phyloP scores from a whole-genome alignment of 345 rosid genomes.

The Pugionium cornutum region DNA sequence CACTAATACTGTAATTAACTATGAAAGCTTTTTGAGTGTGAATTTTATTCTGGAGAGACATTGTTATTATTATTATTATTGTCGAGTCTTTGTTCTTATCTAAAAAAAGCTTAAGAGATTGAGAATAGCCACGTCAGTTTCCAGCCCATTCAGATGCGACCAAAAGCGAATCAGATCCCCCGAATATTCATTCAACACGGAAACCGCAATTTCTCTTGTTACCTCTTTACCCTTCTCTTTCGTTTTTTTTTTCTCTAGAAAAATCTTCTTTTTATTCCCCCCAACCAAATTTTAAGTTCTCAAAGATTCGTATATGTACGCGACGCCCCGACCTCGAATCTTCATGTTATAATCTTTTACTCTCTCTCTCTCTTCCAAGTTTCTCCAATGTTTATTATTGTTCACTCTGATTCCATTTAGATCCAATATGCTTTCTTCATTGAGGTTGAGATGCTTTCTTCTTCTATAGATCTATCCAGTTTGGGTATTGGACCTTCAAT shows the following conservation, averaged over 20 bases:
- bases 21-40: not conserved
- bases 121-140: constrained; percentile 35
- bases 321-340: constrained; percentile 44
- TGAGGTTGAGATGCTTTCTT: not conserved
- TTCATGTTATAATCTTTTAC: constrained; percentile 1
- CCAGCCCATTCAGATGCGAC: constrained; percentile 33
- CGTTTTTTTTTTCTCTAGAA: not conserved
- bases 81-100: constrained; percentile 40
- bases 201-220: not conserved
- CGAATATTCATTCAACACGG: constrained; percentile 36
- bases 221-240: constrained; percentile 20
- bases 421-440: constrained; percentile 55
- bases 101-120: not conserved
- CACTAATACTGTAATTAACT: too few species aligned
- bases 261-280: not conserved
- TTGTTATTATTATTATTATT: not conserved
- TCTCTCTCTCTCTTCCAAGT: not conserved
- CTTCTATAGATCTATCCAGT: constrained; percentile 22
- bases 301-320: constrained; percentile 41
- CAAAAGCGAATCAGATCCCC: constrained; percentile 37
- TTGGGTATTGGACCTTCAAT: not conserved
- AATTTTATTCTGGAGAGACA: constrained; percentile 1
- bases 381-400: constrained; percentile 52
- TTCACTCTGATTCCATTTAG: constrained; percentile 57
- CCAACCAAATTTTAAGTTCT: not conserved